Evolutionary conservation across 1,284 basidiomycete species (phyloP).

Genomic region (Leccinum pallidistipes): DNA sequence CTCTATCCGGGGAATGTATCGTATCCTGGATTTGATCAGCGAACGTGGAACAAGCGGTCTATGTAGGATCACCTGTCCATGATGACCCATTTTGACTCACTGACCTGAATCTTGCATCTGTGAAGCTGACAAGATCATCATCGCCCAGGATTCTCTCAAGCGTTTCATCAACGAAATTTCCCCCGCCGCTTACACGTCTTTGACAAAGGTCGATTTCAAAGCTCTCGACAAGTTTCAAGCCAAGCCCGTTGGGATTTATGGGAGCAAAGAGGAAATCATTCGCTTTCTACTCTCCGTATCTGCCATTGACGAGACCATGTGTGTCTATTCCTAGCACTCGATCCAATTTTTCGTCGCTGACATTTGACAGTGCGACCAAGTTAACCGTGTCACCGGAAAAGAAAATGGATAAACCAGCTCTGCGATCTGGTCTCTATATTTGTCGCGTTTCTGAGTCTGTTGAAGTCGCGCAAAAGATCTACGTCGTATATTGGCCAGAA

Average conservation of each 20-base stretch:
- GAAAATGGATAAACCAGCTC: slow-evolving; percentile 23
- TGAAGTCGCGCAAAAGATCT: slow-evolving; percentile 31
- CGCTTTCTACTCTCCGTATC: slow-evolving; percentile 40
- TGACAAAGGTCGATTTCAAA: slow-evolving; percentile 55
- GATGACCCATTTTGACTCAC: not conserved
- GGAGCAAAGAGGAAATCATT: slow-evolving; percentile 49
- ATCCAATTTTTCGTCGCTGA: not conserved
- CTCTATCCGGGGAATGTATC: slow-evolving; percentile 45
- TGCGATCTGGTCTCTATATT: slow-evolving; percentile 55
- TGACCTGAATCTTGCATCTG: slow-evolving; percentile 2
- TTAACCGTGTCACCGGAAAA: slow-evolving; percentile 15
- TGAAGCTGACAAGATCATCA: slow-evolving; percentile 60
- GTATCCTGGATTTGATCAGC: slow-evolving; percentile 54
- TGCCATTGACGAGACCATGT: slow-evolving; percentile 41
- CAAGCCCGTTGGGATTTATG: slow-evolving; percentile 56
- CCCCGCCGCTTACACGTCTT: slow-evolving; percentile 49
- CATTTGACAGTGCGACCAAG: slow-evolving; percentile 11
- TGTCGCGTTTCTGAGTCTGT: slow-evolving; percentile 18
- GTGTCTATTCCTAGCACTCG: slow-evolving; percentile 9
- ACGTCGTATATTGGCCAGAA: slow-evolving; percentile 63
- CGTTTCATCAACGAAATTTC: slow-evolving; percentile 45
- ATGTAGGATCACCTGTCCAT: slow-evolving; percentile 35
- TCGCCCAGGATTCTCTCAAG: slow-evolving; percentile 48
- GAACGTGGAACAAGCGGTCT: slow-evolving; percentile 53
- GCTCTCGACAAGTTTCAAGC: slow-evolving; percentile 44